Percentiles rank a stretch among this genome's conserved stretches.
Conservation (phyloP, 108 stramenopile species). For the Pseudonitzschia multistriata region DNA sequence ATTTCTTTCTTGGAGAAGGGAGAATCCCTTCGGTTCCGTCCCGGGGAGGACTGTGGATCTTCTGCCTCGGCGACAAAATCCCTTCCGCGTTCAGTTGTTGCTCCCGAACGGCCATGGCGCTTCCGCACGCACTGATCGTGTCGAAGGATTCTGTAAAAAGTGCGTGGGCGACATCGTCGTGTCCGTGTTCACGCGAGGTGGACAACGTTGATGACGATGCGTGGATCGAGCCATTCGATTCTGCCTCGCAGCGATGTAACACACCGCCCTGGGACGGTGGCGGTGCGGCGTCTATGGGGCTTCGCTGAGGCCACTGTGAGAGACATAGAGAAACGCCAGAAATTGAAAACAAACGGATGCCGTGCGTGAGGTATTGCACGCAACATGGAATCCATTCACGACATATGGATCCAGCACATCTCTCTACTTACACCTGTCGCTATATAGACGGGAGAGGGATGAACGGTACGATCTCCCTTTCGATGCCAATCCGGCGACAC, state of each 20-base stretch:
- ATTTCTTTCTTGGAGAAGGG: slow-evolving; percentile 2
- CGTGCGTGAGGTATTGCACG: not conserved
- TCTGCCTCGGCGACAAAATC: not conserved
- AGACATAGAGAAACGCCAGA: not conserved
- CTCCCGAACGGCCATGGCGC: not conserved
- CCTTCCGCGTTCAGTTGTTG: not conserved
- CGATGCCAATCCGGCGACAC: not conserved
- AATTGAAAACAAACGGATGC: not conserved
- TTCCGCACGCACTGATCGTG: slow-evolving; percentile 30
- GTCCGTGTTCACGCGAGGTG: slow-evolving; percentile 5
- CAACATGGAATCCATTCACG: not conserved
- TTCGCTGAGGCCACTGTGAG: slow-evolving; percentile 32
- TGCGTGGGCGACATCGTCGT: slow-evolving; percentile 21
- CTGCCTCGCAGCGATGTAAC: not conserved
- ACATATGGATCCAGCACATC: not conserved
- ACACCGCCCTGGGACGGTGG: no score
- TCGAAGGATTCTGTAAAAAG: slow-evolving; percentile 44
- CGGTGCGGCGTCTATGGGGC: slow-evolving; percentile 16
- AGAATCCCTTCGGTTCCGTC: not conserved
- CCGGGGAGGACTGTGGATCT: not conserved
- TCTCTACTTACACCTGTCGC: not conserved
- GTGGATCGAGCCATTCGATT: not conserved
- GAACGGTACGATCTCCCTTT: not conserved
- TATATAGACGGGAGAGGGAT: slow-evolving; percentile 9
- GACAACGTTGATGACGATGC: not conserved